Evolutionary conservation across 108 stramenopile genomes (phyloP), one percentile per base, ranked within the genome.

Genomic region (Heterococcus sp.): DNA sequence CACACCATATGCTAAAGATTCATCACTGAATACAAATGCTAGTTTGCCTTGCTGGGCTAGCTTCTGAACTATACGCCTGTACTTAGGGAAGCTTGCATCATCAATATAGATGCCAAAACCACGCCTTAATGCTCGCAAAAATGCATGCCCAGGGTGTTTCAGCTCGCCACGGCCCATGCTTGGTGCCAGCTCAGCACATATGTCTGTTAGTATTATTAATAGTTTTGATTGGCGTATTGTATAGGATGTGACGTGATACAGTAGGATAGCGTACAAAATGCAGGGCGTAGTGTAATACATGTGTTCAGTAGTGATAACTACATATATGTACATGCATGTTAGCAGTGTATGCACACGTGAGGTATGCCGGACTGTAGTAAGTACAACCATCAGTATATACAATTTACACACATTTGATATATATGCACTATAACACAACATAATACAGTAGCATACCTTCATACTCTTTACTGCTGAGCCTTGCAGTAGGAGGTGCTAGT

Each of bases 101-200:
- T 97, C 95, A 65, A 97, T 97, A 92, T 97, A 98, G 83, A 98
- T 93, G 72, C 95, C 98, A 77, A 98, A 94, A 70, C 98, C 76
- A 63, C 98, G 92, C 79, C 96, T 93, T 33, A 98, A 90, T 35
- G 95, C 98, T 72, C 96, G 93, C 65, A 98, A 94, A 33, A 96
- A 91, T 37, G 96, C 94, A 84, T 98, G 98, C 78, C 90, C 90
- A 67, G 96, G 93, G 79, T 88, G 84, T 38, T 85, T 95, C 83
- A 94, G 93, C 92, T 96, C 93, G 77, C 95, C 95, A 70, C 65
- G 69, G 29, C 76, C 76, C 68, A 40, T 78, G 33, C 58, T 26
- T 33, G 76, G 76, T 1, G 90, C 88, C 72, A 94, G 92, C 72
- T 96, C 93, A 71, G 93, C 95, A 75, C 95, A 94, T 32, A 96